A percentile compares a stretch with the other conserved stretches of the same genome.
These are phyloP conservation scores for Sarocladium oryzae DNA, from an alignment of 2,329 filamentous ascomycete genomes.

Conservation along the genomic window DNA sequence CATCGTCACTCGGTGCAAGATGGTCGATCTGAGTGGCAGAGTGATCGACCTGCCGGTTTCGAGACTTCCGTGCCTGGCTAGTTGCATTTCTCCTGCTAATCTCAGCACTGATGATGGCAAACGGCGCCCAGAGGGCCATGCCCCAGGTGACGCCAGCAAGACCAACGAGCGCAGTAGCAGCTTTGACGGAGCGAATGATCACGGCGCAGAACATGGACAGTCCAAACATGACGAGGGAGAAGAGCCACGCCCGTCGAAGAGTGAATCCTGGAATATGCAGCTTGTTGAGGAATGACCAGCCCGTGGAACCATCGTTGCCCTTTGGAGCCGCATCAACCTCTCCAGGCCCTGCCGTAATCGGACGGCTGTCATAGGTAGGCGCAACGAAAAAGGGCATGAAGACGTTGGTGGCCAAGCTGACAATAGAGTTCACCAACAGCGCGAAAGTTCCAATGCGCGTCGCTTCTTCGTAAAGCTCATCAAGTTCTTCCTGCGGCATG, in stretches of 20 bases:
- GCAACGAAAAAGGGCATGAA: constrained; percentile 80
- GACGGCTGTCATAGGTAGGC: constrained; percentile 61
- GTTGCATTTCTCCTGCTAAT: constrained; percentile 73
- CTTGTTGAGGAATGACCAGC: constrained; percentile 45
- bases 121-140: constrained; percentile 88
- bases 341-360: constrained; percentile 21
- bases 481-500: constrained; percentile 69
- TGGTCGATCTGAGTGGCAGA: constrained; percentile 7
- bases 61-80: constrained; percentile 32
- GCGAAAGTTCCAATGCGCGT: constrained; percentile 87
- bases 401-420: constrained; percentile 75
- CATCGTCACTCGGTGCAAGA: not conserved
- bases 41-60: constrained; percentile 14
- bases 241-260: constrained; percentile 79
- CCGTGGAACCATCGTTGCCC: constrained; percentile 25
- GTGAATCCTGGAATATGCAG: constrained; percentile 78
- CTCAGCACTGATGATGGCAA: constrained; percentile 89
- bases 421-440: constrained; percentile 79
- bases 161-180: constrained; percentile 71
- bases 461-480: constrained; percentile 73
- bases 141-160: constrained; percentile 89
- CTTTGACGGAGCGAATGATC: constrained; percentile 63
- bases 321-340: constrained; percentile 23
- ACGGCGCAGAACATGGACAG: constrained; percentile 77
- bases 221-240: constrained; percentile 79